Base-by-base conservation (phyloP, 192 early-diverging fungal genomes). In the Endogone sp. region DNA sequence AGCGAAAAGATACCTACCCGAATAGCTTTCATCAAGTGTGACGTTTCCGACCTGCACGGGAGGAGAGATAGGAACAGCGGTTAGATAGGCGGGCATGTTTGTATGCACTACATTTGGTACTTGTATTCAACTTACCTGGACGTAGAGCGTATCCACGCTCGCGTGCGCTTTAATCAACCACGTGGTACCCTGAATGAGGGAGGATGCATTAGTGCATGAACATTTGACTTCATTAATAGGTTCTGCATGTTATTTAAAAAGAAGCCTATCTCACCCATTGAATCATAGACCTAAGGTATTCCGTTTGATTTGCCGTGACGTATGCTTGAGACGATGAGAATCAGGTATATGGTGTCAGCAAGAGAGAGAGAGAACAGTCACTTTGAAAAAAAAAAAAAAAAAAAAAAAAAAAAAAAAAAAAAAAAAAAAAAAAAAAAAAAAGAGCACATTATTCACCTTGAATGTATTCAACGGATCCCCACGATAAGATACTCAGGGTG, bases 101-200 rank as follows among this genome's bases (percentile, higher is more conserved):
- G 21, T 29, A 11, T 49, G 37, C 37, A 49, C 6, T 62, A 56
- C 10, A 23, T 8, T 3, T 27, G 23, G 26, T 55, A 37, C 44
- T 8, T 4, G 3, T 6, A 60, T 30, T 23, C 22, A 29, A 32
- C 16, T 21, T 71, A 76, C 77, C 67, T 80, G 79, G 26, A 77
- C 81, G 32, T 66, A 77, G 21, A 83, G 68, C 2, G 71, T 76
- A 61, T 84, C 74, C 57, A 74, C 60, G 28, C 81, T 72, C 60
- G 84, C 81, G 66, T 88, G 85, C 4, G 85, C 84, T 59, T 84
- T 82, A 28, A 85, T 83, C 55, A 88, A 37, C 84, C 85, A 88
- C 60, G 86, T 83, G 58, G 79, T 88, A 31, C 85, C 83, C 83
- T 81, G 84, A 49, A 78, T 81, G 4, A 86, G 30, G 76, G 37